Evolutionary conservation across 371 early-diverging fungal genomes (phyloP), one percentile per base, ranked within the genome.

Genomic region (Mortierella sp.): DNA sequence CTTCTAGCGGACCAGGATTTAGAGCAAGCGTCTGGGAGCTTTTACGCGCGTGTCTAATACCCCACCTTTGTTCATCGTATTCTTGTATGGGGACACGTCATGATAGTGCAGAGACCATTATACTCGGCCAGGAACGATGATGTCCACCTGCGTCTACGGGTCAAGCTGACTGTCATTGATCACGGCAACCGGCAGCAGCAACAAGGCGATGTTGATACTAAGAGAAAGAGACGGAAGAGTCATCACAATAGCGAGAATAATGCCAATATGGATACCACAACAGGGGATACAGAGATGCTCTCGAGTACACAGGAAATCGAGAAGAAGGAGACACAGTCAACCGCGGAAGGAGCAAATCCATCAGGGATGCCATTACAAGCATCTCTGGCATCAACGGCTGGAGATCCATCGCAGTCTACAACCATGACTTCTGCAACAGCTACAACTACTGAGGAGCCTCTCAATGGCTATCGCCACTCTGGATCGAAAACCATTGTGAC

Each of bases 61-160:
- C n/a, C 34, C 7, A 34, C 34, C 10, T 34, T 43, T 43, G 45
- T 4, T 43, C 45, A 3, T 43, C 19, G 3, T 43, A 14, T 16
- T 19, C 3, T 14, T 41, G 54, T 10, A 19, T 19, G 3, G n/a
- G n/a, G 26, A 41, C 23, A 19, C 43, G 7, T n/a, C n/a, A 18
- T 16, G 13, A 34, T 54, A 76, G 78, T 70, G 31, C 78, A 65
- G 50, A 30, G 78, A 38, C 71, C 70, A 2, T 54, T 70, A 5
- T 76, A 76, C 34, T 61, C 78, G 2, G 63, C 78, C 9, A 57
- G 78, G 58, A 76, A 76, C 52, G 78, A 76, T 49, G 78, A 76
- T 9, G 70, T 76, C 8, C 78, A 69, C 23, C 46, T 76, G 45
- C 50, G 78, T 19, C 30, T 76, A 45, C 66, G 78, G 27, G 70